Conservation (phyloP, 345 rosid genomes). For the Linum usitatissimum region DNA sequence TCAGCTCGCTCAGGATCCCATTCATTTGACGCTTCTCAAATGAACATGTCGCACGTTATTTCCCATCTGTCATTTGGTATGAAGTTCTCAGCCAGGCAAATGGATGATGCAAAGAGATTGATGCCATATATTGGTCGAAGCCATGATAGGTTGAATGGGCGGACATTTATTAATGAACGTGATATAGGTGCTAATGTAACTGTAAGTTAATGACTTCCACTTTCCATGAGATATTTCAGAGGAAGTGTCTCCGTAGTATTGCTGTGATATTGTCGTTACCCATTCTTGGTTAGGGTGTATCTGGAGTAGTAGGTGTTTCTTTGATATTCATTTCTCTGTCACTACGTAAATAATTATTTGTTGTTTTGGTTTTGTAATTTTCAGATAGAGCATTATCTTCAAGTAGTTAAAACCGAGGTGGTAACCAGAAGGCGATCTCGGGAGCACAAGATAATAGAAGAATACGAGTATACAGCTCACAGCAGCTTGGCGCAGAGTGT, state of each 20-base stretch:
- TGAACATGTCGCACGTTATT: slow-evolving; percentile 95
- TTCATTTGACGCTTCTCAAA: slow-evolving; percentile 78
- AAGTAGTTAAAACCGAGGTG: slow-evolving; percentile 88
- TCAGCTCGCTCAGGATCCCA: slow-evolving; percentile 89
- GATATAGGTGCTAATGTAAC: slow-evolving; percentile 86
- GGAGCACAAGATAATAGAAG: slow-evolving; percentile 49
- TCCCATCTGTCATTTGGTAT: slow-evolving; percentile 87
- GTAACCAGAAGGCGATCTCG: slow-evolving; percentile 29
- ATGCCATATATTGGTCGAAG: slow-evolving; percentile 72
- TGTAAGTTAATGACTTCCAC: slow-evolving; percentile 36
- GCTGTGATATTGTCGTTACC: too few species aligned
- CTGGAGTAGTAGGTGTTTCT: too few species aligned
- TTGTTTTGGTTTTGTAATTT: slow-evolving; percentile 7
- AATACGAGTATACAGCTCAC: slow-evolving; percentile 93
- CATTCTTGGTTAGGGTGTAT: too few species aligned
- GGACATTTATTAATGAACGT: slow-evolving; percentile 63
- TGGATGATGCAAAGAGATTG: slow-evolving; percentile 58
- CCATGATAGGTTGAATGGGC: slow-evolving; percentile 75
- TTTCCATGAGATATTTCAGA: background rate
- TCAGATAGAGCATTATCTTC: slow-evolving; percentile 99
- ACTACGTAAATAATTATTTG: too few species aligned
- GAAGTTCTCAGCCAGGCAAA: slow-evolving; percentile 41
- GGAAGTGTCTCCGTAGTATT: background rate
- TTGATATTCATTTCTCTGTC: too few species aligned
- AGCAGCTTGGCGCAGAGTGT: slow-evolving; percentile 72